Base-by-base conservation (phyloP, 495 filamentous ascomycete genomes). In the Hypoxylon perforatum region DNA sequence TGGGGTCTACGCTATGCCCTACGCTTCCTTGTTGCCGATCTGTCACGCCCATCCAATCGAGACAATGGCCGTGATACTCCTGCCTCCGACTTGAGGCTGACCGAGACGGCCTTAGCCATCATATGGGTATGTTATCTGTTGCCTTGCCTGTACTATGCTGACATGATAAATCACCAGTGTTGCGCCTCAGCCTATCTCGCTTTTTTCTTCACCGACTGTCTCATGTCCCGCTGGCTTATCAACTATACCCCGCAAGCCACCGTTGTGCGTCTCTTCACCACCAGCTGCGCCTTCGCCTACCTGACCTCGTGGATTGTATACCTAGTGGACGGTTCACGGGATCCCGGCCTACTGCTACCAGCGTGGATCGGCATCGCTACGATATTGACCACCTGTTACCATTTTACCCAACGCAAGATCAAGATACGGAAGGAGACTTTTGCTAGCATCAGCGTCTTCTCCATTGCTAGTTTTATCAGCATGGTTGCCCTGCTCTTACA, bases 221-320 rank as follows among this genome's bases (percentile, higher is more conserved):
- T 95, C 72, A 96, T 96, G 92, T 93, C 90, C 64, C 88, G 92
- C 74, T 95, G 92, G 92, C 90, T 96, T 72, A 79, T 96, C 57
- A 90, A 92, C 75, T 96, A 95, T 81, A 94, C 91, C 39, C 92
- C 92, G 12, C 90, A 84, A 67, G 92, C 91, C 46, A 93, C 93
- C 46, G 85, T 94, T 64, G 89, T 96, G 57, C 91, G 92, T 50
- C 88, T 96, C 33, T 81, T 93, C 33, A 90, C 92, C 42, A 91
- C 91, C 51, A 91, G 90, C 67, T 86, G 88, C 23, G 81, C 91
- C 56, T 93, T 94, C 72, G 90, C 90, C 55, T 94, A 92, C 75
- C 81, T 92, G 48, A 93, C 91, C 23, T 92, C 89, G 61, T 92
- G 88, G 83, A 88, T 91, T 4, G 85, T 95, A 11, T 89, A 90